Conservation (phyloP, 495 filamentous ascomycete genomes). For the Hypoxylon lenormandii region DNA sequence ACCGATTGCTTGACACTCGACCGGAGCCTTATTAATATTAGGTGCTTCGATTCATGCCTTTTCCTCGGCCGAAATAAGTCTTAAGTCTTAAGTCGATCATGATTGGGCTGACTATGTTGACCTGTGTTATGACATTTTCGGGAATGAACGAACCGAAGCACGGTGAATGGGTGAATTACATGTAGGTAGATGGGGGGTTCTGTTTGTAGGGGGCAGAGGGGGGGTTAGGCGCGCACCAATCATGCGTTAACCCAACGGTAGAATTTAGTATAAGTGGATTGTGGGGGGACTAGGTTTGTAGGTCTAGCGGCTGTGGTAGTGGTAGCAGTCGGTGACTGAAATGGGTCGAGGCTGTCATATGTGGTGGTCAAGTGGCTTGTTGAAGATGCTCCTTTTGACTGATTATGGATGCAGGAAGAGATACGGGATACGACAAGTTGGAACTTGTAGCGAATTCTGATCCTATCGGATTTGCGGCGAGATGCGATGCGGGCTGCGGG, state of each 20-base stretch:
- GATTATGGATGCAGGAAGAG: slow-evolving; percentile 10
- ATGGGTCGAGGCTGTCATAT: slow-evolving; percentile 28
- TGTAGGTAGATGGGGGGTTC: slow-evolving; percentile 20
- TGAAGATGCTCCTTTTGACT: neutral
- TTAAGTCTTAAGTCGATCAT: slow-evolving; percentile 26
- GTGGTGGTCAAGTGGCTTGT: slow-evolving; percentile 14
- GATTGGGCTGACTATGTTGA: slow-evolving; percentile 37
- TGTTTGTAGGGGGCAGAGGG: slow-evolving; percentile 29
- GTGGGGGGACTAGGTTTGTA: slow-evolving; percentile 35
- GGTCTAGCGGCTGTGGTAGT: slow-evolving; percentile 12
- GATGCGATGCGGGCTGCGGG: too few relatives aligned
- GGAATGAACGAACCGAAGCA: slow-evolving; percentile 44
- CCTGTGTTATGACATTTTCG: slow-evolving; percentile 35
- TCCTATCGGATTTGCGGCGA: too few relatives aligned
- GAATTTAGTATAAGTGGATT: slow-evolving; percentile 35
- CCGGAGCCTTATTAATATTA: slow-evolving; percentile 37
- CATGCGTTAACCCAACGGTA: slow-evolving; percentile 16
- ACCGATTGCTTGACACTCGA: slow-evolving; percentile 27
- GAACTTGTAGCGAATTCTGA: neutral
- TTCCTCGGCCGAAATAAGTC: slow-evolving; percentile 8
- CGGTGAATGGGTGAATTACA: slow-evolving; percentile 8
- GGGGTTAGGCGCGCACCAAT: slow-evolving; percentile 34
- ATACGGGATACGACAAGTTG: slow-evolving; percentile 27
- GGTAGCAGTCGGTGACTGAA: slow-evolving; percentile 46
- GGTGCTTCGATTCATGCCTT: slow-evolving; percentile 33